Evolutionary conservation across 176 grass and related monocot genomes (phyloP), one percentile per base, ranked within the genome.

Genomic region (Avena atlantica): DNA sequence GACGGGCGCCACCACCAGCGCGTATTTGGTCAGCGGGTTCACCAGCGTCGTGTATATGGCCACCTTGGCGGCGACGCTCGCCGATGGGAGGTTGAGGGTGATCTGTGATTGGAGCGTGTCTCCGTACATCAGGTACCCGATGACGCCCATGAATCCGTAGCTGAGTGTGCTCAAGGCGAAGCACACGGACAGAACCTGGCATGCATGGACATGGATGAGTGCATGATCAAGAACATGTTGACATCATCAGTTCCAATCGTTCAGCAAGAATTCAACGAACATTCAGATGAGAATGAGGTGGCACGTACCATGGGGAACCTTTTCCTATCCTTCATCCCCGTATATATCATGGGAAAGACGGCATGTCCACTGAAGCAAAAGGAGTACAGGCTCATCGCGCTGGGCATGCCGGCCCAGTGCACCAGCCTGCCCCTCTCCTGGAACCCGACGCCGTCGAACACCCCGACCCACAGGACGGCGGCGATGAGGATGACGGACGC

Each of bases 301-400:
- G 65, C 0, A 21, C 66, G 57, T 86, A 94, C 93, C 74, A 78
- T 82, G 0, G 93, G 78, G 44, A 92, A 95, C 70, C 45, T 92
- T 29, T 69, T 78, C 16, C 49, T 78, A 48, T 90, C 58, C 84
- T 70, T 87, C 90, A 92, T 92, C 3, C 85, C 84, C 8, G 68
- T 90, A 71, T 90, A 95, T 19, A 95, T 78, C 73, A 91, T 95
- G 20, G 90, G 93, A 59, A 95, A 92, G 9, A 95, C 83, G 9
- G 93, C 62, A 48, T 95, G 93, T 3, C 90, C 90, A 20, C 93
- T 88, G 82, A 92, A 95, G 69, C 93, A 92, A 67, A 95, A 95
- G 5, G 93, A 91, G 40, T 84, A 95, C 50, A 95, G 49, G 67
- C 93, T 92, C 68, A 88, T 29, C 51, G 90, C 90, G 75, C 82